Base-by-base conservation (phyloP, 2,329 filamentous ascomycete species). In the Verticillium alfalfae region DNA sequence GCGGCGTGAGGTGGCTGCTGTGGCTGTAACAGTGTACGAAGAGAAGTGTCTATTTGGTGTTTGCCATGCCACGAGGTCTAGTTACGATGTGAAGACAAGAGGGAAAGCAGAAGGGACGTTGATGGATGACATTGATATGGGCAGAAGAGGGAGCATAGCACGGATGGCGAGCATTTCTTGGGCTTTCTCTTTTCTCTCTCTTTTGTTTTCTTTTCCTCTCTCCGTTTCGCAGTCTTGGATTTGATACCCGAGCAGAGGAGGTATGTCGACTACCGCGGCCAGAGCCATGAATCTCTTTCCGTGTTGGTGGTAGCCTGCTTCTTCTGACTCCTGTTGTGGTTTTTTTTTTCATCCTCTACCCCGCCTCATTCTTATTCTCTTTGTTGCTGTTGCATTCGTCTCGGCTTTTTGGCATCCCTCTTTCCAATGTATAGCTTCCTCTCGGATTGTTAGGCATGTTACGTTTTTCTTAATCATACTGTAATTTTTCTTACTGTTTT, bases 1-100 rank as follows among this genome's bases (percentile, higher is more conserved):
- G 79, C 12, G 82, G 84, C 10, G 79, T 90, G n/a, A 82, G 83
- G 70, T 98, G 94, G 94, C 75, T 97, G 71, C 77, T 97, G 65
- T 97, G 91, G 91, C 73, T 95, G 67, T 91, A 37, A 37, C 9
- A 10, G 8, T 37, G 9, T 9, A 9, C 9, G 9, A 37, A 37
- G 36, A 37, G 3, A 37, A 37, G 36, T 12, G 49, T 10, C 36
- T 37, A 2, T 37, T 26, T 26, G 26, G 26, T 26, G 26, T 26
- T 26, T 26, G 26, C 26, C 26, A 26, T 26, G 26, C 26, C 26
- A 26, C 26, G 26, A 26, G 26, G 26, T 26, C 26, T 3, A 26
- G 5, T 26, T 26, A 26, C 26, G 26, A 26, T 26, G 26, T 26
- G 26, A 26, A 26, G 26, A 26, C 3, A 26, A 5, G 5, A 26